Evolutionary conservation across 129 eudicot species (phyloP).

Genomic region (Oenanthe sinensis): DNA sequence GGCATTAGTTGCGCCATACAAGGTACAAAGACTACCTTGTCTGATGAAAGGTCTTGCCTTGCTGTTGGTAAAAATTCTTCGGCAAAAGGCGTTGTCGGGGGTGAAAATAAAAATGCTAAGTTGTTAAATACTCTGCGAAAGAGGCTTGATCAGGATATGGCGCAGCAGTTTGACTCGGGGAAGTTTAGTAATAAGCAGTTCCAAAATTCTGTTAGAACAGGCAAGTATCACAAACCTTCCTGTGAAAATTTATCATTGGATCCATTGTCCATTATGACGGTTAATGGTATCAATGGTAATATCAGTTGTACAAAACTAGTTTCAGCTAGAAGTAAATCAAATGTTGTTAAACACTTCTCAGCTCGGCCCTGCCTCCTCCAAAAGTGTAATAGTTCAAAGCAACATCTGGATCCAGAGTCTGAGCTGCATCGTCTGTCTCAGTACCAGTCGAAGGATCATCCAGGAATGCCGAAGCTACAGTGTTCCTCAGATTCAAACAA

Average conservation of each 20-base stretch:
- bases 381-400: slow-evolving; percentile 29
- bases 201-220: slow-evolving; percentile 17
- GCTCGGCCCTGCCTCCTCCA: slow-evolving; percentile 26
- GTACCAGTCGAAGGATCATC: slow-evolving; percentile 20
- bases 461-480: slow-evolving; percentile 11
- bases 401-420: slow-evolving; percentile 14
- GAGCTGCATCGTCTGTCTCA: slow-evolving; percentile 21
- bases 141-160: background rate
- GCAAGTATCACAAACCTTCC: slow-evolving; percentile 21
- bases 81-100: background rate
- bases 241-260: slow-evolving; percentile 28
- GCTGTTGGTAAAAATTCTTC: background rate
- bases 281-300: slow-evolving; percentile 24
- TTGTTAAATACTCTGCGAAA: background rate
- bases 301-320: slow-evolving; percentile 21
- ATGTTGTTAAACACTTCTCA: slow-evolving; percentile 15
- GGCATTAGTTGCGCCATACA: slow-evolving; percentile 8
- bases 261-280: slow-evolving; percentile 23
- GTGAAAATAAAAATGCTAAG: background rate
- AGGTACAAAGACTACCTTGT: slow-evolving; percentile 18
- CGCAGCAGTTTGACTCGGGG: slow-evolving; percentile 26
- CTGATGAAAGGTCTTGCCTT: slow-evolving; percentile 13
- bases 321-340: slow-evolving; percentile 14
- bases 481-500: slow-evolving; percentile 32
- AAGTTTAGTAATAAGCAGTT: slow-evolving; percentile 18